Base-by-base conservation (phyloP, 2,329 filamentous ascomycete genomes). In the Calonectria leucothoes region DNA sequence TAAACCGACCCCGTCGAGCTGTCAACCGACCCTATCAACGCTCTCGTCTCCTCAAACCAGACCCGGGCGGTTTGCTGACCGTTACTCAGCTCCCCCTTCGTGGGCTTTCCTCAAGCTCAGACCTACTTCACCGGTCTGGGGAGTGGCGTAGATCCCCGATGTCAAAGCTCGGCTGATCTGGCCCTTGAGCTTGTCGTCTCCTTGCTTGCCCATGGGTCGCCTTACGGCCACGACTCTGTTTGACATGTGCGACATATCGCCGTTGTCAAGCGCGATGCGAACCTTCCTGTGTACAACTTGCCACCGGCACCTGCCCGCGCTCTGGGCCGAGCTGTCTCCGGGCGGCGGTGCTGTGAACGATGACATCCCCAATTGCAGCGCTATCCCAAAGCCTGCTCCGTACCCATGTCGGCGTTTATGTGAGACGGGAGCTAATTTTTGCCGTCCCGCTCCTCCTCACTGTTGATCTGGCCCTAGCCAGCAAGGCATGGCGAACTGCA, bases 81-180 rank as follows among this genome's bases (percentile, higher is more conserved):
- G 70, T 77, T 76, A 66, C 45, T 65, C 76, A 74, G 66, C 70
- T 74, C 73, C 39, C 59, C 39, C 63, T 61, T 77, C 70, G 68
- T 78, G 78, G 72, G 70, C 71, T 70, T 61, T 25, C 25, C 69
- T 49, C 61, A 72, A 69, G 57, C 37, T 67, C 77, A 74, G 75
- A 64, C 75, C 72, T 73, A 67, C 70, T 71, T 80, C 71, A 80
- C 78, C 78, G 78, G 78, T 80, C 76, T 69, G 75, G 76, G 73
- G 73, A 76, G 65, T 73, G 72, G 73, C 74, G 73, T 75, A 74
- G 65, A 78, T 77, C 71, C 74, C 69, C 71, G 37, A 73, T 71
- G 77, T 71, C 70, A 74, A 74, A 64, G 33, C 33, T 63, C 73
- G 68, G 71, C 72, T 75, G 65, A 69, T 67, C 73, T 75, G 75